phyloP scores from a whole-genome alignment of 202 grass and related monocot genomes.

The Carex sylvatica region DNA sequence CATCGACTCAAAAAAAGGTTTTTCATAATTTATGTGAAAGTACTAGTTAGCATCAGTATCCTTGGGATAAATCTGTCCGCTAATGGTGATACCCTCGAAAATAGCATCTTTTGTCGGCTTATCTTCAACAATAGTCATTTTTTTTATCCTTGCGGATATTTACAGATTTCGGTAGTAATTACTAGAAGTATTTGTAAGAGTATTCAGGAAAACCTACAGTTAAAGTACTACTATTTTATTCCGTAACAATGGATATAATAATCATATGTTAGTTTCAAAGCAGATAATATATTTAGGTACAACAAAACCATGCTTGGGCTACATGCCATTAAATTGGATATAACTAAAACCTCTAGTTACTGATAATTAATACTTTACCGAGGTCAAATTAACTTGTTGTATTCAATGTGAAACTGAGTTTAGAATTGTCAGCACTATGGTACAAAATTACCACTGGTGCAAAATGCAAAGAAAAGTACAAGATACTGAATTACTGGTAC shows the following conservation, averaged over 20 bases:
- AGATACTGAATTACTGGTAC: background rate
- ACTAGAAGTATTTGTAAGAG: background rate
- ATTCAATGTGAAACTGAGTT: background rate
- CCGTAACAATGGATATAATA: background rate
- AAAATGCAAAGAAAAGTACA: conserved; percentile 20
- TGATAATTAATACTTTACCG: background rate
- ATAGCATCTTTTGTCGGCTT: too few relatives aligned
- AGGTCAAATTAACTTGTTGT: background rate
- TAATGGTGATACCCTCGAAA: too few relatives aligned
- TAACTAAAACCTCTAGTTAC: background rate
- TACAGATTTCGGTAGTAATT: too few relatives aligned
- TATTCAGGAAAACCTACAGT: background rate
- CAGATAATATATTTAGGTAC: background rate
- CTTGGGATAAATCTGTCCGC: too few relatives aligned
- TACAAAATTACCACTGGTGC: background rate
- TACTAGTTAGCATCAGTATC: too few relatives aligned
- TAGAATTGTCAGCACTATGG: background rate
- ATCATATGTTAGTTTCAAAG: background rate
- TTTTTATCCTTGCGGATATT: too few relatives aligned
- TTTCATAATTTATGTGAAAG: background rate
- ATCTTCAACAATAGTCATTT: too few relatives aligned
- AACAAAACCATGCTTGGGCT: background rate
- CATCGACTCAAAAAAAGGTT: too few relatives aligned
- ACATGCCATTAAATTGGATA: background rate
- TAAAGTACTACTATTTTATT: background rate